These are phyloP conservation scores for Rubia tinctorum DNA, from an alignment of 305 asterid species.

Conservation along the genomic window DNA sequence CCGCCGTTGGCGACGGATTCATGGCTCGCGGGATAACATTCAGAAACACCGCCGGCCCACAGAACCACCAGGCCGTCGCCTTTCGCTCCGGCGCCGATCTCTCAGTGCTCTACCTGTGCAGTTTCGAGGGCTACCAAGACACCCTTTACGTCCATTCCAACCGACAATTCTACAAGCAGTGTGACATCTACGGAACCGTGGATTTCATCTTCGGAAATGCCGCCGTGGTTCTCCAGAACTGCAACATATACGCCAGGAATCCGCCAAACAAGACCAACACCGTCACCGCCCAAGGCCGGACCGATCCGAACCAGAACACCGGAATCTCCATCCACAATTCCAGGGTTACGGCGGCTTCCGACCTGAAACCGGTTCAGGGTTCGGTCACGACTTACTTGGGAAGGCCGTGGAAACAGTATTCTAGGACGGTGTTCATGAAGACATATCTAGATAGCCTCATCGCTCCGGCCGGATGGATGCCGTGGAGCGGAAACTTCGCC, in stretches of 20 bases:
- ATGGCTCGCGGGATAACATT: conserved; percentile 76
- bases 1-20: conserved; percentile 73
- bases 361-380: not conserved
- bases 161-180: conserved; percentile 2
- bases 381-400: conserved; percentile 2
- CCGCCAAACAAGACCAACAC: conserved; percentile 18
- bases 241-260: not conserved
- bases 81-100: conserved; percentile 74
- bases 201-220: conserved; percentile 9
- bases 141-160: conserved; percentile 6
- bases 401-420: conserved; percentile 7
- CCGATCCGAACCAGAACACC: conserved; percentile 23
- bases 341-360: conserved; percentile 17
- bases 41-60: conserved; percentile 39
- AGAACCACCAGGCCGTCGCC: conserved; percentile 70
- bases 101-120: conserved; percentile 49
- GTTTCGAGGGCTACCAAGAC: conserved; percentile 11
- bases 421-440: conserved; percentile 7
- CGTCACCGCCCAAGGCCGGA: conserved; percentile 27
- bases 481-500: conserved; percentile 10
- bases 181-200: conserved; percentile 2
- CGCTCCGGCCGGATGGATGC: not conserved
- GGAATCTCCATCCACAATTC: conserved; percentile 25
- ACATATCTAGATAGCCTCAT: not conserved
- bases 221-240: conserved; percentile 2